Evolutionary conservation across 257 asterid genomes (phyloP).

Genomic region (Jacaranda mimosifolia): DNA sequence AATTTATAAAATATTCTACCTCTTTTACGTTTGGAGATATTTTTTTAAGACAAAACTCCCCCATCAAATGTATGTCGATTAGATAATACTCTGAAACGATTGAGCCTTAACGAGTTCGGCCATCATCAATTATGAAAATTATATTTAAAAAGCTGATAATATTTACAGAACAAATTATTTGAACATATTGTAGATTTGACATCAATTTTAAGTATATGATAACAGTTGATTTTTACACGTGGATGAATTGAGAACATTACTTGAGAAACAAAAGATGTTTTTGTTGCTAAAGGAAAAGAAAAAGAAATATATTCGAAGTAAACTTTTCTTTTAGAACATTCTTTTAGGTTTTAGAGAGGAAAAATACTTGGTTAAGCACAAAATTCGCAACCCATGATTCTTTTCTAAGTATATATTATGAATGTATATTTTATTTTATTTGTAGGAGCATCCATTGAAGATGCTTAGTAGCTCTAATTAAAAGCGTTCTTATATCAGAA

Average conservation of each 20-base stretch:
- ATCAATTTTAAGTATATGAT: background rate
- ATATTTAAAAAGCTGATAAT: too few species aligned
- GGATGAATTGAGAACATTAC: background rate
- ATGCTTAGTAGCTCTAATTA: background rate
- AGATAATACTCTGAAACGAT: too few species aligned
- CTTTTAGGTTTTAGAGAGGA: background rate
- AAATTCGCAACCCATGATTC: background rate
- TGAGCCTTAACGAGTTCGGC: too few species aligned
- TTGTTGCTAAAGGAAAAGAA: background rate
- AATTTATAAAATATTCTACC: too few species aligned
- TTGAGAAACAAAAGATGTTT: slow-evolving; percentile 7
- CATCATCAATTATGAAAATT: too few species aligned
- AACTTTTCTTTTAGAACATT: slow-evolving; percentile 14
- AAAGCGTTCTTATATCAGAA: too few species aligned
- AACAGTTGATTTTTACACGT: background rate
- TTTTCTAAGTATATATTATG: background rate
- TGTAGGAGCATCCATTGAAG: slow-evolving; percentile 4
- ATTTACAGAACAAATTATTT: too few species aligned
- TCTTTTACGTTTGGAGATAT: too few species aligned
- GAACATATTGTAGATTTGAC: too few species aligned
- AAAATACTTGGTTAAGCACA: background rate
- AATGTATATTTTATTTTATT: background rate
- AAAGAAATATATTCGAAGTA: background rate
- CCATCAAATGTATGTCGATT: too few species aligned
- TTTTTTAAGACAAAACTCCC: too few species aligned